A percentile compares a stretch with the other conserved stretches of the same genome.
phyloP scores from a whole-genome alignment of 805 yeast genomes.

The Barnettozyma californica region DNA sequence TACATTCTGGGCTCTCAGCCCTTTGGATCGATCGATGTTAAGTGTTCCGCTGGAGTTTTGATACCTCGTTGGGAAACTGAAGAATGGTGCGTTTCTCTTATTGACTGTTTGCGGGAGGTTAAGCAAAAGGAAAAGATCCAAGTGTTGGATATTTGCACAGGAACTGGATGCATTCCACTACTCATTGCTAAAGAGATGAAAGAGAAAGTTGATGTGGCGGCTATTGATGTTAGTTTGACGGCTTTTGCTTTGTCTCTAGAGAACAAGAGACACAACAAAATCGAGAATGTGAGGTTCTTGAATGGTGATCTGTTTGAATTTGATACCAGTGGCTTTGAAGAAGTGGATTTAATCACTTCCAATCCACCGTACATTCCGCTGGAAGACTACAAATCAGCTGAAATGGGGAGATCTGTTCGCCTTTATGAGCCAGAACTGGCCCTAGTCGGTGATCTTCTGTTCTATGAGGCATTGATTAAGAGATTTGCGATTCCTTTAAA shows the following conservation, averaged over 20 bases:
- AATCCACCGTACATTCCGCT: constrained; percentile 86
- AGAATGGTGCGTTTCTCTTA: constrained; percentile 65
- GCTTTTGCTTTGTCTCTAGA: constrained; percentile 34
- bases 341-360: constrained; percentile 57
- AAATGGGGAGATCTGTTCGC: constrained; percentile 58
- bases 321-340: background rate
- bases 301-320: constrained; percentile 10
- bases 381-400: constrained; percentile 35
- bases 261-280: constrained; percentile 30
- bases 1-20: constrained; percentile 85
- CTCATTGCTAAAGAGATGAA: constrained; percentile 40
- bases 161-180: constrained; percentile 82
- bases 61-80: constrained; percentile 97
- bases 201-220: constrained; percentile 51
- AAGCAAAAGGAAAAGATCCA: constrained; percentile 8
- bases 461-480: constrained; percentile 52
- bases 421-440: constrained; percentile 74
- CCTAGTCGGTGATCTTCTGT: constrained; percentile 70
- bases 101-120: constrained; percentile 11
- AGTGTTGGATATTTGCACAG: constrained; percentile 74
- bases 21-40: constrained; percentile 62
- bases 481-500: constrained; percentile 36
- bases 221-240: constrained; percentile 30
- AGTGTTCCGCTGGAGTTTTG: constrained; percentile 59
- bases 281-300: constrained; percentile 9